Base-by-base conservation (phyloP, 2,329 filamentous ascomycete species). In the Bipolaris gigantea region DNA sequence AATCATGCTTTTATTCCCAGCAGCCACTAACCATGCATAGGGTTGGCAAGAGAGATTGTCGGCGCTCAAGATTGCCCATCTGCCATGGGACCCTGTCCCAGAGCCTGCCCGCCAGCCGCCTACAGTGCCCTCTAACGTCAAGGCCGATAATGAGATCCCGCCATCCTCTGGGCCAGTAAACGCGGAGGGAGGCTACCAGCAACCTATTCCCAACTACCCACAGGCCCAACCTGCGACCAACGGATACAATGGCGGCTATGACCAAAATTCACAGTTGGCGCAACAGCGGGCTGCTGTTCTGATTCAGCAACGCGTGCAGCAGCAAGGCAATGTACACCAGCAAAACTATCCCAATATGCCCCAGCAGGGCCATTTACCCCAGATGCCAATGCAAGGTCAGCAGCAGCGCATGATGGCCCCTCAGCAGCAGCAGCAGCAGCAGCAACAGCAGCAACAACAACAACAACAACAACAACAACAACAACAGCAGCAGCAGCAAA, bases 11-110 rank as follows among this genome's bases (percentile, higher is more conserved):
- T 41, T 16, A 48, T 48, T 35, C 23, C 23, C 44, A 53, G 42
- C 33, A 53, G 15, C 35, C 52, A 52, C 61, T 63, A 54, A 66
- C 69, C 47, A 48, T 18, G 43, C 33, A 25, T 48, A 97, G 92
- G 90, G 88, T 78, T 99, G 94, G 94, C 92, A 97, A 80, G 83
- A 87, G 67, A 97, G 95, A 76, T 83, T 99, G 33, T 89, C 92
- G 1, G 85, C 86, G 64, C 86, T 95, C 62, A 86, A 89, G 62
- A 88, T 97, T 57, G 94, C 94, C 55, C 81, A 85, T 53, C 97
- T 97, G 73, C 93, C 94, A 10, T 99, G 94, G 94, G 94, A 99
- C 72, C 93, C 94, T 39, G 87, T 70, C 50, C 70, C 69, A 19
- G 70, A 72, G 52, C 87, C 89, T 48, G 83, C 84, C 47, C 73